phyloP scores from a whole-genome alignment of 345 rosid genomes.

The Citrus inodora region DNA sequence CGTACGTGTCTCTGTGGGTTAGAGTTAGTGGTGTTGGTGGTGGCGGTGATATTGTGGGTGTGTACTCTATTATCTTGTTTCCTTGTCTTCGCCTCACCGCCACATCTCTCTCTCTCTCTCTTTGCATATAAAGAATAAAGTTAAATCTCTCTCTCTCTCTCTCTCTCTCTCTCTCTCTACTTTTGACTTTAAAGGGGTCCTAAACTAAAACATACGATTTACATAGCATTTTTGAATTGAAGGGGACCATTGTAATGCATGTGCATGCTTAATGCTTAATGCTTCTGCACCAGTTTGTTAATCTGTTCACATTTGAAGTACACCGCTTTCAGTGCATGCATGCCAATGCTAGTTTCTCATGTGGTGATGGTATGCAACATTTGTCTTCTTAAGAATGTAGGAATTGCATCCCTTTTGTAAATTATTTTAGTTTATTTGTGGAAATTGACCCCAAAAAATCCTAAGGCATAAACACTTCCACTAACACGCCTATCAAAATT shows the following conservation, averaged over 20 bases:
- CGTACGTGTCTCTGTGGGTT: constrained; percentile 11
- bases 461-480: background rate
- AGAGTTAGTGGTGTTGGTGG: constrained; percentile 6
- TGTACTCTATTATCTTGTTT: background rate
- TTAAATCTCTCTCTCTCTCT: background rate
- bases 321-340: background rate
- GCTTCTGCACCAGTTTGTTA: background rate
- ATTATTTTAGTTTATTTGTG: background rate
- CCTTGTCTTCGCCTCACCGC: background rate
- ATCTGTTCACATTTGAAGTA: background rate
- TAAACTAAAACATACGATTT: no score
- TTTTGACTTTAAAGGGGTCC: no score
- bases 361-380: background rate
- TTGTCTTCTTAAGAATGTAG: background rate
- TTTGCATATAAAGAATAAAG: background rate
- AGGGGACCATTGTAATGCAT: no score
- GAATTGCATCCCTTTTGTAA: no score
- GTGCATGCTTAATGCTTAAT: no score
- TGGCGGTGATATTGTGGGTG: background rate
- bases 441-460: background rate
- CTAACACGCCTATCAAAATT: background rate
- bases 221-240: no score
- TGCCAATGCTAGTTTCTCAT: background rate
- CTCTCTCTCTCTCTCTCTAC: no score
- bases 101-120: background rate